Base-by-base conservation (phyloP, 768 basidiomycete species). In the Mycena chlorophos region DNA sequence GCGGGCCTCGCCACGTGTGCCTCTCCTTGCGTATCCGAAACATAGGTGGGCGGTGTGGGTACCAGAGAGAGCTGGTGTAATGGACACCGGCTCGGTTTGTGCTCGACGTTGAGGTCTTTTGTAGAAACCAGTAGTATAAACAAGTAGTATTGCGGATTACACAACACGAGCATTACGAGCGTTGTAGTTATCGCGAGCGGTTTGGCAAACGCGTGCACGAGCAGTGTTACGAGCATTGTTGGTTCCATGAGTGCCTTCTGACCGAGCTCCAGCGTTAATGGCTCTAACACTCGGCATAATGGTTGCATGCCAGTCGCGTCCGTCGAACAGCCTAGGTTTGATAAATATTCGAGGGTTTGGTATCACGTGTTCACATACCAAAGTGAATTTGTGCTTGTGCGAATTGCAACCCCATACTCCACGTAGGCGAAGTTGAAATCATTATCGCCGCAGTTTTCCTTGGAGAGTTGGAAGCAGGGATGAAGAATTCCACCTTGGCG, bases 391-490 rank as follows among this genome's bases (percentile, higher is more conserved):
- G 45, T 14, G 13, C 13, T 27, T 6, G 45, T 46, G 13, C 26
- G 23, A n/a, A 46, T 23, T 4, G 45, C 45, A 5, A 46, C 25
- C 13, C 45, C 45, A 20, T 19, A 46, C 25, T 46, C 45, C 12
- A 27, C 45, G n/a, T 46, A 46, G 12, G 45, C 45, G 27, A 46
- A 46, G 45, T 46, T 46, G 45, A 46, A 46, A 20, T 46, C 45
- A 4, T 46, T 13, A 25, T 8, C 12, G 45, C 25, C n/a, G 45
- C 45, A 46, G 23, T 25, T 46, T 20, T 46, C 45, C 25, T 46
- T 46, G 45, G 5, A 10, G 20, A 46, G 45, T 25, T 46, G 45
- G 6, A 46, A 46, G n/a, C 45, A 46, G 10, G 45, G 45, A 26
- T 46, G 45, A 27, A 46, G 45, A 25, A 8, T 6, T 13, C 25